Evolutionary conservation across 139 green algal species (phyloP), one percentile per base, ranked within the genome.

Genomic region (Chlamydomonas applanata): DNA sequence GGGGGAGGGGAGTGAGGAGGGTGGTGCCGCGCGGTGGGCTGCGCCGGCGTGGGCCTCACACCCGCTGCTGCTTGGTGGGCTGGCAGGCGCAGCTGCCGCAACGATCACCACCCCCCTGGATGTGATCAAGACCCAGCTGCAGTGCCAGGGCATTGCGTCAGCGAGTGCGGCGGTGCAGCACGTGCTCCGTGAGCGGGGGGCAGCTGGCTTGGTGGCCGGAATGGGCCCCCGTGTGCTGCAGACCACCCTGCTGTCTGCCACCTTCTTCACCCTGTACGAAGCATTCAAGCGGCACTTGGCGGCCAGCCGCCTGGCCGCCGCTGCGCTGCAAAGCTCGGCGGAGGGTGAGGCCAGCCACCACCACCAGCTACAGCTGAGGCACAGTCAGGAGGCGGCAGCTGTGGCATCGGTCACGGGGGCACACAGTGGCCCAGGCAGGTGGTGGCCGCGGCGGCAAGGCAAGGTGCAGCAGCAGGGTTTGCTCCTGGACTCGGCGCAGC

Each of bases 251-350:
- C 90, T 88, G 83, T 89, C 80, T 3, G 85, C 89, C 1, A 69
- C 84, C n/a, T 94, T 94, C 73, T 94, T 94, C 77, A 81, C 85
- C 0, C 69, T 88, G 5, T 92, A 91, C 65, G 89, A 94, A 67
- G 44, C 32, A 9, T 62, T 63, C 32, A 80, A 80, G 45, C 45
- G 11, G 0, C 36, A n/a, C 1, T 29, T 79, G 3, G 32, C 59
- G 16, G 59, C 24, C n/a, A 14, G n/a, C 59, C 59, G 59, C 40
- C 7, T 11, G 40, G 40, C 40, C n/a, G n/a, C n/a, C n/a, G n/a
- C n/a, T n/a, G n/a, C n/a, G n/a, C n/a, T n/a, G n/a, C n/a, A n/a
- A n/a, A n/a, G n/a, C n/a, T n/a, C n/a, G n/a, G n/a, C n/a, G n/a
- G n/a, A n/a, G n/a, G n/a, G n/a, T n/a, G n/a, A n/a, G n/a, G n/a